Evolutionary conservation across 345 rosid species (phyloP).

Genomic region (Salix dunnii): DNA sequence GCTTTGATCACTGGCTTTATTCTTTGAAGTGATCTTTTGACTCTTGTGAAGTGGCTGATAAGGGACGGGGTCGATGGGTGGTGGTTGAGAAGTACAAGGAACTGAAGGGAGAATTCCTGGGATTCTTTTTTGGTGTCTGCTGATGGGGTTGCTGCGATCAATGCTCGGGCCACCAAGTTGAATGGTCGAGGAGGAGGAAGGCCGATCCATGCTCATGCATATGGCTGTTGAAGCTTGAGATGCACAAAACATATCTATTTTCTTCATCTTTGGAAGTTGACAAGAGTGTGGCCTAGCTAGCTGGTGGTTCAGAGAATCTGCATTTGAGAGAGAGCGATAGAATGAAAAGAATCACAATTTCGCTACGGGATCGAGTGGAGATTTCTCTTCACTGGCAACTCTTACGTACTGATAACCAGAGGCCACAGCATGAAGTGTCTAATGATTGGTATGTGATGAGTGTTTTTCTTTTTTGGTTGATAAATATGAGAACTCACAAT

Average conservation of each 20-base stretch:
- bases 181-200: conserved; percentile 22
- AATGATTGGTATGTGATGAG: neutral
- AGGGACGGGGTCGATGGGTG: conserved; percentile 43
- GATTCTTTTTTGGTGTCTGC: conserved; percentile 60
- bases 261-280: conserved; percentile 35
- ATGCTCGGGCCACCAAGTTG: conserved; percentile 57
- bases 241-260: conserved; percentile 63
- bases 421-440: neutral
- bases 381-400: neutral
- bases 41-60: conserved; percentile 37
- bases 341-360: neutral
- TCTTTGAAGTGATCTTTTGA: conserved; percentile 26
- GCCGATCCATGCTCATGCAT: conserved; percentile 55
- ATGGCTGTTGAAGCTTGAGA: conserved; percentile 83
- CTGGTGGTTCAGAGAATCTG: conserved; percentile 29
- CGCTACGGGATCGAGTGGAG: neutral
- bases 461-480: neutral
- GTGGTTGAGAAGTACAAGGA: conserved; percentile 39
- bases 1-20: conserved; percentile 12
- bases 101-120: conserved; percentile 36
- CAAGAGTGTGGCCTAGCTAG: conserved; percentile 3
- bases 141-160: conserved; percentile 88
- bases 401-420: neutral
- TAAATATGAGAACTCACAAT: neutral
- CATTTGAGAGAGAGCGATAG: conserved; percentile 13